Evolutionary conservation across 2,329 filamentous ascomycete species (phyloP).

Genomic region (Talaromyces verruculosus): DNA sequence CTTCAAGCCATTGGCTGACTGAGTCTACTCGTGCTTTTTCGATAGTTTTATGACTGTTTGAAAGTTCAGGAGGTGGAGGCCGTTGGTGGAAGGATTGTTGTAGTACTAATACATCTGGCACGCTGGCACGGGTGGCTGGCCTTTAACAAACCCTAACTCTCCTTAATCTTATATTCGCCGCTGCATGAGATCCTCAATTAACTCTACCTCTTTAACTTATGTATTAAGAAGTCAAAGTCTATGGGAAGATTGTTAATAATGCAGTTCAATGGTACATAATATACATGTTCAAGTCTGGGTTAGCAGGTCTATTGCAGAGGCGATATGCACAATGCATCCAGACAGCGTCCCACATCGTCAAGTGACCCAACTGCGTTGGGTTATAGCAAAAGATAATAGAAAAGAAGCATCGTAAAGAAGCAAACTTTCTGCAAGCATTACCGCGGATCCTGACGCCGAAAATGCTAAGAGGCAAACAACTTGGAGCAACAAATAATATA

Average conservation of each 20-base stretch:
- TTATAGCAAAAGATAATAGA: background rate
- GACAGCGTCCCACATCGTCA: background rate
- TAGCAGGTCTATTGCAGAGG: background rate
- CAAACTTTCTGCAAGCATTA: conserved; percentile 7
- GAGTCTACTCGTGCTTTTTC: background rate
- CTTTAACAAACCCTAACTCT: background rate
- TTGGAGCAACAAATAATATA: conserved; percentile 9
- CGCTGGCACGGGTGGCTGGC: background rate
- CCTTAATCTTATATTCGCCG: background rate
- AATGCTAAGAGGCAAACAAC: conserved; percentile 20
- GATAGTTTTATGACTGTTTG: background rate
- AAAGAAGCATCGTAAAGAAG: background rate
- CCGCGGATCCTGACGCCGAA: conserved; percentile 17
- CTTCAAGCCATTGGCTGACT: background rate
- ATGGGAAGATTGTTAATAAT: background rate
- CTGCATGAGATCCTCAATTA: background rate
- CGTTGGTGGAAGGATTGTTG: background rate
- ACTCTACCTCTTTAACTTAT: background rate
- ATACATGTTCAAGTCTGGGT: background rate
- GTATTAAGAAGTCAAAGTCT: background rate
- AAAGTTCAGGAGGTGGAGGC: background rate
- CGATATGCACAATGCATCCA: background rate
- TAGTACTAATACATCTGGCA: background rate
- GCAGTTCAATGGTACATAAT: conserved; percentile 4
- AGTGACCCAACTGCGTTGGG: background rate